Conservation (phyloP, 768 basidiomycete genomes). For the Boletus subparvulus region DNA sequence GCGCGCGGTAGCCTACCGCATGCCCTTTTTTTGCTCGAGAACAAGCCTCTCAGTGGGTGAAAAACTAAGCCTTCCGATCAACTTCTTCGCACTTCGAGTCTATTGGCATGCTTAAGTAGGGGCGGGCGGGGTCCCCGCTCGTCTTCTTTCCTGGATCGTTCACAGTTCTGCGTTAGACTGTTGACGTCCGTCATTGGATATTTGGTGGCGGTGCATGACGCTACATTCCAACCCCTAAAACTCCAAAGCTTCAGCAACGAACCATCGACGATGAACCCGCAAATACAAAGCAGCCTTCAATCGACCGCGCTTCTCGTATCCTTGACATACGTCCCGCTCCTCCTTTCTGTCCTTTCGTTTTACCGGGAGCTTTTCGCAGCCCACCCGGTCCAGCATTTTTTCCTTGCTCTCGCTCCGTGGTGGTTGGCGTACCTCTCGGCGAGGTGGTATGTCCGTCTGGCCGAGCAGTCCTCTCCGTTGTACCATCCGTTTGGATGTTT, state of each 20-base stretch:
- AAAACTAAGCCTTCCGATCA: too few species aligned
- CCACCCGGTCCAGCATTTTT: constrained; percentile 16
- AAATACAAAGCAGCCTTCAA: background rate
- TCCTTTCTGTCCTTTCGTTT: constrained; percentile 18
- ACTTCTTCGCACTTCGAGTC: too few species aligned
- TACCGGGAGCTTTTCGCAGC: constrained; percentile 6
- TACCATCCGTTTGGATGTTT: constrained; percentile 28
- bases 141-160: background rate
- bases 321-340: constrained; percentile 13
- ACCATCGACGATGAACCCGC: constrained; percentile 6
- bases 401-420: constrained; percentile 24
- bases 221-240: constrained; percentile 2
- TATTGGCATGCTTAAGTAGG: too few species aligned
- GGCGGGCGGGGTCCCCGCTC: too few species aligned
- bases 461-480: constrained; percentile 19
- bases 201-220: constrained; percentile 7
- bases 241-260: background rate
- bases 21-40: too few species aligned
- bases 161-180: too few species aligned
- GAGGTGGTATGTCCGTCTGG: constrained; percentile 22
- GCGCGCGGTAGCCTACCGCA: too few species aligned
- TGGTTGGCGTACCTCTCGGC: constrained; percentile 20
- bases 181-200: background rate
- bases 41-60: too few species aligned
- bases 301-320: constrained; percentile 13